Conservation (phyloP, 1,139 yeast genomes). For the Fermentozyma sake region DNA sequence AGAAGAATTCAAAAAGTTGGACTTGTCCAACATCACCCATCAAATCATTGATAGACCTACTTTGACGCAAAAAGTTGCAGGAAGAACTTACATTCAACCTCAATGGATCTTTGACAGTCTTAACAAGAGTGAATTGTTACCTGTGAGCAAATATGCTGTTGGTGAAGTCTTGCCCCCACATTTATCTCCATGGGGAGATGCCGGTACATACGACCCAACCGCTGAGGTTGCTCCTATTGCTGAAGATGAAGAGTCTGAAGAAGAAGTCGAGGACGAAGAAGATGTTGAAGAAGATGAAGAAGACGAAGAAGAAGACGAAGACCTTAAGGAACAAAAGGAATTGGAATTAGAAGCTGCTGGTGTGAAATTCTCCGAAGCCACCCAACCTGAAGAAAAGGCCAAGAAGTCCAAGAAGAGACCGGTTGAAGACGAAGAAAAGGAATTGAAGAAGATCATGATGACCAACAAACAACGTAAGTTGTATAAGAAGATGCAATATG, state of each 20-base stretch:
- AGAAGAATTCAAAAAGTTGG: conserved; percentile 42
- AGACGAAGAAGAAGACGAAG: conserved; percentile 46
- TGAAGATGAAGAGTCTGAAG: conserved; percentile 47
- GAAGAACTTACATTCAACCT: conserved; percentile 93
- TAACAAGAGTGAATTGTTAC: conserved; percentile 68
- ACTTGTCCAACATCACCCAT: conserved; percentile 74
- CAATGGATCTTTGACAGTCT: conserved; percentile 96
- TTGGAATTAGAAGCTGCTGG: conserved; percentile 90
- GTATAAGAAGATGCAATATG: conserved; percentile 93
- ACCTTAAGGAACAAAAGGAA: conserved; percentile 70
- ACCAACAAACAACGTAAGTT: conserved; percentile 91
- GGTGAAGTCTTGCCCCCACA: conserved; percentile 97
- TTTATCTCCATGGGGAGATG: conserved; percentile 98
- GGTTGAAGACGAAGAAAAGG: conserved; percentile 73
- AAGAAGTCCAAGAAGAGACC: conserved; percentile 33
- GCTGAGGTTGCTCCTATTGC: conserved; percentile 34
- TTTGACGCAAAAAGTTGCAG: conserved; percentile 70
- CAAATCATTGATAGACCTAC: conserved; percentile 93
- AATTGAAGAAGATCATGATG: conserved; percentile 94
- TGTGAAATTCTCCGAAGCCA: conserved; percentile 62
- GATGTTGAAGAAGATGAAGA: conserved; percentile 48
- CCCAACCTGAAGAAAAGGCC: conserved; percentile 26
- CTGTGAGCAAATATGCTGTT: conserved; percentile 81
- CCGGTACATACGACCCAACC: conserved; percentile 83
- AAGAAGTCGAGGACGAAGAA: conserved; percentile 46